Conservation (phyloP, 73 alveolate genomes). For the Urostyla sp. region DNA sequence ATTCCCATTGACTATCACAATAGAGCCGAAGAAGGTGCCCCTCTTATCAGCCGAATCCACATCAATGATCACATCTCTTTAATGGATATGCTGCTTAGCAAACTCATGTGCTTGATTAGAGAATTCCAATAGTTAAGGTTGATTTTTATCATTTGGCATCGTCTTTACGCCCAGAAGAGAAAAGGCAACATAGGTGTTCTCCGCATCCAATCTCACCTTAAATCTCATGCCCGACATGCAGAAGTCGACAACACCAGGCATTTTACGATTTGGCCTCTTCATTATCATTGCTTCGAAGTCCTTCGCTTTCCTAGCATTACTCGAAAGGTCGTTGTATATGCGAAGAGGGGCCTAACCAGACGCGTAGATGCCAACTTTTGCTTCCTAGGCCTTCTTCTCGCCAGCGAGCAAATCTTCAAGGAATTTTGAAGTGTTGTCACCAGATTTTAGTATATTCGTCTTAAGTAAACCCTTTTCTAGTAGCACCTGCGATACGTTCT, state of each 20-base stretch:
- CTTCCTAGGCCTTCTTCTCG: constrained; percentile 70
- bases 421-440: constrained; percentile 77
- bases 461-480: constrained; percentile 77
- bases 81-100: constrained; percentile 83
- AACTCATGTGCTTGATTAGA: constrained; percentile 85
- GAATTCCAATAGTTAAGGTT: constrained; percentile 84
- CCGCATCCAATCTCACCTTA: constrained; percentile 88
- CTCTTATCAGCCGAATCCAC: constrained; percentile 87
- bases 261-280: constrained; percentile 63
- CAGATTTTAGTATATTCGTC: constrained; percentile 68
- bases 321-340: constrained; percentile 57
- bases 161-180: constrained; percentile 88
- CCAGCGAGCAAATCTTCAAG: constrained; percentile 77
- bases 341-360: constrained; percentile 56
- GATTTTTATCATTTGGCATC: constrained; percentile 88
- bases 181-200: constrained; percentile 82
- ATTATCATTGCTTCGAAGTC: constrained; percentile 56
- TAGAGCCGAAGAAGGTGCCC: constrained; percentile 92
- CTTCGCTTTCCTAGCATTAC: constrained; percentile 58
- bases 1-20: constrained; percentile 67
- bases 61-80: constrained; percentile 91
- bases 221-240: constrained; percentile 89
- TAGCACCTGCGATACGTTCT: constrained; percentile 59
- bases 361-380: constrained; percentile 72
- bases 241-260: constrained; percentile 92